Base-by-base conservation (phyloP, 2,329 filamentous ascomycete genomes). In the Fusarium burgessii region DNA sequence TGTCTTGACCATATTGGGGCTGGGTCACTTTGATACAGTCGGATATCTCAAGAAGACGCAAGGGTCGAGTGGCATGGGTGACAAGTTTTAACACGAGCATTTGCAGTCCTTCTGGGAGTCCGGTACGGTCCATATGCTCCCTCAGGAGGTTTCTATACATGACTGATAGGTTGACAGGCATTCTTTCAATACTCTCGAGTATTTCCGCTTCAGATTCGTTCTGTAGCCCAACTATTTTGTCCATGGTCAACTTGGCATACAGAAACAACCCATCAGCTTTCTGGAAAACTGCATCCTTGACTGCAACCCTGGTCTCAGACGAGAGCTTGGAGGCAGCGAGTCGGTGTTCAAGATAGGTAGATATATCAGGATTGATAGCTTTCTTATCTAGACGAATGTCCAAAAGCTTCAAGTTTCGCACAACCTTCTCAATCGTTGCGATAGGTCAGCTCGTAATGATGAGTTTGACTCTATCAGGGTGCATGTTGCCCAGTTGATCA, bases 391-490 rank as follows among this genome's bases (percentile, higher is more conserved):
- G 77, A 2, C 80, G 76, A n/a, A 86, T 67, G 3, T 80, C 29
- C 1, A 58, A 3, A 4, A 17, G 2, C 12, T 18, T 36, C 5
- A 43, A 1, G 3, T 58, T 43, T 1, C 46, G 32, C 2, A 29
- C 2, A 72, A 62, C 0, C 33, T 46, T 62, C 29, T 85, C 79
- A 7, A 80, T 66, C 3, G 27, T 68, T 8, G 74, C 50, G 6
- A 79, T 68, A 2, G 82, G 82, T 1, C 84, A 81, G 63, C 83
- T 84, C 1, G 85, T 86, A 7, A 85, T 77, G 1, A 84, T 33
- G 0, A 86, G 66, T 63, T 85, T 86, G 64, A 84, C 73, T 9
- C 68, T 74, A 0, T 47, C 55, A 2, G 82, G 78, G 7, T 62
- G 70, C 71, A 74, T 77, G 9, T 74, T 62, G 0, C 78, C 80